phyloP scores from a whole-genome alignment of 2,329 filamentous ascomycete species.

The Fusarium nematophilum region DNA sequence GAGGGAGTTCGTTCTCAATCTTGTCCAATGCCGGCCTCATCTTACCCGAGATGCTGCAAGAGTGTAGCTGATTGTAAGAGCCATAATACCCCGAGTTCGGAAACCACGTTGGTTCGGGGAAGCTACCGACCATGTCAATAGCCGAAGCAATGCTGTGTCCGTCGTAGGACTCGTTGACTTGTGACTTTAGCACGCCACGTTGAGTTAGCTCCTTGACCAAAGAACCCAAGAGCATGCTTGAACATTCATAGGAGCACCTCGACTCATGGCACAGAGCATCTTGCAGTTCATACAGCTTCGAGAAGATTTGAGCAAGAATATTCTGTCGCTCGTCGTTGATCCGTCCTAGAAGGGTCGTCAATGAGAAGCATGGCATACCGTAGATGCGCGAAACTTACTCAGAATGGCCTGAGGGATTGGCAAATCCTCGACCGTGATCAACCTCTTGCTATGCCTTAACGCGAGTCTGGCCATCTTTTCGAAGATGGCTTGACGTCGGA shows the following conservation, averaged over 20 bases:
- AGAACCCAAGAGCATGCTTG: constrained; percentile 29
- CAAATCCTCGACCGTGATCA: constrained; percentile 16
- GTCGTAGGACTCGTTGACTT: not conserved
- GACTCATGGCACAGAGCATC: not conserved
- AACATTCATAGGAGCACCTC: constrained; percentile 27
- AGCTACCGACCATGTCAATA: no score
- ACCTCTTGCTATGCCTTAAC: constrained; percentile 6
- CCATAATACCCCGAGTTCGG: no score
- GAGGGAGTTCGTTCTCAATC: no score
- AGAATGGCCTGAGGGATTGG: constrained; percentile 13
- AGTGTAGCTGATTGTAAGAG: no score
- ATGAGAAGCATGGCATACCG: no score
- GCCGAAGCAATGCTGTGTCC: not conserved
- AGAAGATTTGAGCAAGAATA: not conserved
- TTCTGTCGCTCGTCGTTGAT: constrained; percentile 6
- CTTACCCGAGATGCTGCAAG: no score
- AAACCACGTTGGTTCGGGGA: no score
- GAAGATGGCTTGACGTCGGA: constrained; percentile 5
- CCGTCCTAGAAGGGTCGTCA: not conserved
- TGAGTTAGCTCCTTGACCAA: constrained; percentile 21
- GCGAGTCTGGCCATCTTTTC: constrained; percentile 11
- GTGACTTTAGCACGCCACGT: constrained; percentile 1
- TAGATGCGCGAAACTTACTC: no score
- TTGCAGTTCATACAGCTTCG: not conserved
- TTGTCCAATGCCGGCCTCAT: no score